phyloP scores from a whole-genome alignment of 768 basidiomycete genomes.

The Lentinula edodes region DNA sequence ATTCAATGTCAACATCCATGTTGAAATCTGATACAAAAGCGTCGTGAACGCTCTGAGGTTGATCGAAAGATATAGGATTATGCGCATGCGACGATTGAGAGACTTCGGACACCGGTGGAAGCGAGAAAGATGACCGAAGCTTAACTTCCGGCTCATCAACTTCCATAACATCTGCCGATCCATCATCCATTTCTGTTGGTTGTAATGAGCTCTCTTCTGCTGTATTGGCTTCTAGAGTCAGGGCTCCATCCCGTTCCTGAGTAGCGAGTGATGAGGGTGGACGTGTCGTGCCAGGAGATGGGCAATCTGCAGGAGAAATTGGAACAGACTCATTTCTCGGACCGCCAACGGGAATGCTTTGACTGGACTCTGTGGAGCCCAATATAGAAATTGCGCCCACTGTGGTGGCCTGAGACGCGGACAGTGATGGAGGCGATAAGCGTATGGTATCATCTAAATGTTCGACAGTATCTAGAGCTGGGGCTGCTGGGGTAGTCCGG shows the following conservation, averaged over 20 bases:
- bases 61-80: neutral
- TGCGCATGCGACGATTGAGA: neutral
- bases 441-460: slow-evolving; percentile 28
- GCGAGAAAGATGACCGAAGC: neutral
- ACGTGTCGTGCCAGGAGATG: too few species aligned
- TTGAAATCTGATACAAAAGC: neutral
- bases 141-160: neutral
- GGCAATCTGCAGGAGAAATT: neutral
- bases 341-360: neutral
- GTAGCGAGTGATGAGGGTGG: neutral
- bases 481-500: neutral
- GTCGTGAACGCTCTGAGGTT: neutral
- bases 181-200: neutral
- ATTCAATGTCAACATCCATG: neutral
- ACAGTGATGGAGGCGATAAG: too few species aligned
- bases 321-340: neutral
- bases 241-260: neutral
- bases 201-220: neutral
- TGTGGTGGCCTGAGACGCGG: too few species aligned
- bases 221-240: neutral
- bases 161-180: neutral
- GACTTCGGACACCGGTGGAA: neutral
- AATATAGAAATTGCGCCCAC: neutral
- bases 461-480: neutral
- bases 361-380: neutral